Conservation (phyloP, 164 flowering plant species). For the Platanus orientalis region DNA sequence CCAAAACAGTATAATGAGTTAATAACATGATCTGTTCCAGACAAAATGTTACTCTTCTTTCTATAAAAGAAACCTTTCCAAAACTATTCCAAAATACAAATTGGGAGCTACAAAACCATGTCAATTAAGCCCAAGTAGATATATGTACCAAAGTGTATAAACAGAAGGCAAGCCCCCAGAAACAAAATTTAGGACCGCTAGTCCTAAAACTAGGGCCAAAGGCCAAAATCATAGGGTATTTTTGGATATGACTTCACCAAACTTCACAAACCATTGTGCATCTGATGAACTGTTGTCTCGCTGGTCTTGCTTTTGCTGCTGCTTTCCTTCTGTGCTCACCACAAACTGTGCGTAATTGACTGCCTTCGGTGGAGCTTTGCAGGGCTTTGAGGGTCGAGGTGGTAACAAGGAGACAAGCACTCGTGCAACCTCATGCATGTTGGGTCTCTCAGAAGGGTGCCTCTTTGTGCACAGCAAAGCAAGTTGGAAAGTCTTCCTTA, state of each 20-base stretch:
- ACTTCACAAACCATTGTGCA: slow-evolving; percentile 76
- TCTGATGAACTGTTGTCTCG: slow-evolving; percentile 50
- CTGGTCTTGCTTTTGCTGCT: slow-evolving; percentile 10
- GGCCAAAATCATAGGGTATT: slow-evolving; percentile 33
- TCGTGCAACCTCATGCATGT: slow-evolving; percentile 79
- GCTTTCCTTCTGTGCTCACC: slow-evolving; percentile 17
- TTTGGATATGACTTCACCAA: slow-evolving; percentile 73
- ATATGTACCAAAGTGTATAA: too few relatives aligned
- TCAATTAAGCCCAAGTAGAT: too few relatives aligned
- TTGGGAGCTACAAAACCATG: too few relatives aligned
- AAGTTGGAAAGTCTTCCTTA: slow-evolving; percentile 74
- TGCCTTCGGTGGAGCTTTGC: slow-evolving; percentile 28
- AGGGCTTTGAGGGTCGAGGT: slow-evolving; percentile 34
- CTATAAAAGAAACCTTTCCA: too few relatives aligned
- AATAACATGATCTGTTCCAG: too few relatives aligned
- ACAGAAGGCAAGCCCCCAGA: too few relatives aligned
- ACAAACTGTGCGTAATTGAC: slow-evolving; percentile 51
- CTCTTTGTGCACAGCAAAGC: slow-evolving; percentile 79
- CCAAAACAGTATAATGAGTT: too few relatives aligned
- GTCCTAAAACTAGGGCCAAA: too few relatives aligned
- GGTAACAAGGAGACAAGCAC: slow-evolving; percentile 70
- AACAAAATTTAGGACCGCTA: slow-evolving; percentile 3
- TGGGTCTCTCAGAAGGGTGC: slow-evolving; percentile 72
- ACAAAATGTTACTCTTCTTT: too few relatives aligned
- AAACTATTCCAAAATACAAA: too few relatives aligned